Conservation (phyloP, 2,329 filamentous ascomycete species). For the Myriosclerotinia duriaeana region DNA sequence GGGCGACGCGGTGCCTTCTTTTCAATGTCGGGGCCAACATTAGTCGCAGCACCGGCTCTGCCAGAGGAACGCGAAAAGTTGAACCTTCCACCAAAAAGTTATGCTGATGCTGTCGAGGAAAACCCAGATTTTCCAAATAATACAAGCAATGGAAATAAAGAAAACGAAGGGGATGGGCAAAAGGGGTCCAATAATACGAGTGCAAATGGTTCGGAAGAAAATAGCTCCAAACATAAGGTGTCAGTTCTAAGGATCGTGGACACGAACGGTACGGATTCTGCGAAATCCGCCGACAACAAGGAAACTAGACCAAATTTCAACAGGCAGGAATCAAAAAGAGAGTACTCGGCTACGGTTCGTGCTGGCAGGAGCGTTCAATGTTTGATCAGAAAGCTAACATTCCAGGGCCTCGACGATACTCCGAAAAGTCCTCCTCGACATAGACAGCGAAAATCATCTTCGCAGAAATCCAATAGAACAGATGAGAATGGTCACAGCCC, state of each 20-base stretch:
- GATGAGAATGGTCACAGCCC: slow-evolving; percentile 22
- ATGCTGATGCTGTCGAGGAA: slow-evolving; percentile 42
- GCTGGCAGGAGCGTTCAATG: neutral
- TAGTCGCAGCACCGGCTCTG: slow-evolving; percentile 39
- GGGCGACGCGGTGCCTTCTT: neutral
- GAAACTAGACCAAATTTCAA: slow-evolving; percentile 29
- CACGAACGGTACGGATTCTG: slow-evolving; percentile 26
- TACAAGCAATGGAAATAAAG: slow-evolving; percentile 20
- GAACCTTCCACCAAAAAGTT: slow-evolving; percentile 43
- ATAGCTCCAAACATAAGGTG: slow-evolving; percentile 25
- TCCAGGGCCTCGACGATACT: slow-evolving; percentile 38
- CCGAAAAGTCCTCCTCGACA: slow-evolving; percentile 34
- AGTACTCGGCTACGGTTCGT: slow-evolving; percentile 37
- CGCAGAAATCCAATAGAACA: slow-evolving; percentile 32
- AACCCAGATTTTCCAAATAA: slow-evolving; percentile 23
- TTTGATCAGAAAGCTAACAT: slow-evolving; percentile 21
- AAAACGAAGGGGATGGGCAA: neutral
- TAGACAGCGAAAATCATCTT: slow-evolving; percentile 34
- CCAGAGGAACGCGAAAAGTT: slow-evolving; percentile 40
- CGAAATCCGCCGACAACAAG: slow-evolving; percentile 25
- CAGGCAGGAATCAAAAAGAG: slow-evolving; percentile 34
- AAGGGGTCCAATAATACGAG: slow-evolving; percentile 24
- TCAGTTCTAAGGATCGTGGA: slow-evolving; percentile 38
- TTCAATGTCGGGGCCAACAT: slow-evolving; percentile 17
- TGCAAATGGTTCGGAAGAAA: slow-evolving; percentile 17